Evolutionary conservation across 768 basidiomycete genomes (phyloP).

Genomic region (Suillus brevipes): DNA sequence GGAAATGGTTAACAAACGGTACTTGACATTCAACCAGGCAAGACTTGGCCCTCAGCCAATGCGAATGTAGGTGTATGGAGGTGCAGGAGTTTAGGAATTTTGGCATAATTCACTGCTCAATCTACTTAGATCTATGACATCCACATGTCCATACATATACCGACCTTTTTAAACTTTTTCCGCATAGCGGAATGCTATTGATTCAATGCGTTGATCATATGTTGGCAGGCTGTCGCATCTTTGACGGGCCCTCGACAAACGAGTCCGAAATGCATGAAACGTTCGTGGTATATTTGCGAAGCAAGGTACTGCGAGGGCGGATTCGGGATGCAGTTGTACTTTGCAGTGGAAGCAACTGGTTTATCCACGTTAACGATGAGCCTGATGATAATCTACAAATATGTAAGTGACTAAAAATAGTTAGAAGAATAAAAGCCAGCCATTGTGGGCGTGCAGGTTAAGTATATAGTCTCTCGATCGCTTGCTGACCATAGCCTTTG

Average conservation of each 20-base stretch:
- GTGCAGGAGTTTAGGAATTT: conserved; percentile 2
- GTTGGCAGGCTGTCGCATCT: conserved; percentile 29
- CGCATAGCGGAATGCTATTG: not conserved
- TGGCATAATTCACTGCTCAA: conserved; percentile 25
- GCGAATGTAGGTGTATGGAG: conserved; percentile 7
- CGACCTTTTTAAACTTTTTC: conserved; percentile 10
- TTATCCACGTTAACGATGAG: no score
- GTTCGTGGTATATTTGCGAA: not conserved
- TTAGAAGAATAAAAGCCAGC: not conserved
- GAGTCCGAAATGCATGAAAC: not conserved
- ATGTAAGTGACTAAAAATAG: no score
- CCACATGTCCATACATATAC: conserved; percentile 18
- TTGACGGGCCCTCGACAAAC: not conserved
- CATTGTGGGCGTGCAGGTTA: not conserved
- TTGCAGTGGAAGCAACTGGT: no score
- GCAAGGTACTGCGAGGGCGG: no score
- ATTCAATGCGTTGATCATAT: not conserved
- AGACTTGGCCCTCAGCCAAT: not conserved
- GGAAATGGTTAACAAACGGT: conserved; percentile 50
- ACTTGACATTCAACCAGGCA: conserved; percentile 22
- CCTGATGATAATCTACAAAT: no score
- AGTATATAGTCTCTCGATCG: not conserved
- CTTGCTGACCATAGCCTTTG: not conserved
- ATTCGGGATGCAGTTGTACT: no score
- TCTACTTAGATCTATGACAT: conserved; percentile 15